A percentile compares a stretch with the other conserved stretches of the same genome.
Conservation (phyloP, 768 basidiomycete genomes). For the Termitomyces sp. region DNA sequence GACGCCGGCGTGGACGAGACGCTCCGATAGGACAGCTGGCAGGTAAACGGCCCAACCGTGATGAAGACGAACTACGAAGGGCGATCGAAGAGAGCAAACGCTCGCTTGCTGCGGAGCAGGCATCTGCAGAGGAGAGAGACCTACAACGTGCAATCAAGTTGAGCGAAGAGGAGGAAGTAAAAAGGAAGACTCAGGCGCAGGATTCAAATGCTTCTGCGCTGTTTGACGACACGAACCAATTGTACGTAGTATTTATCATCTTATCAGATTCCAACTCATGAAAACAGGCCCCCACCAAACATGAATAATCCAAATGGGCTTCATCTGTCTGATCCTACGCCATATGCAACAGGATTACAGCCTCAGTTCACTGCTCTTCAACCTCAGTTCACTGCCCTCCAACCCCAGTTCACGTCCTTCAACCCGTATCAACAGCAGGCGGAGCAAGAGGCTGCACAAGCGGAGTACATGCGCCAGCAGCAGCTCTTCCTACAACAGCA, state of each 20-base stretch:
- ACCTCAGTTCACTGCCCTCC: constrained; percentile 49
- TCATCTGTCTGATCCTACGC: constrained; percentile 59
- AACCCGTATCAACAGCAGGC: constrained; percentile 94
- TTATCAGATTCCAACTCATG: not conserved
- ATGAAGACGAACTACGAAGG: constrained; percentile 79
- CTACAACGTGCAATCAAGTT: constrained; percentile 77
- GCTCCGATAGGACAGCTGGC: constrained; percentile 16
- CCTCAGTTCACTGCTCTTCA: constrained; percentile 53
- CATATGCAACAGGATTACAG: constrained; percentile 54
- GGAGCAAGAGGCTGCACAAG: constrained; percentile 82
- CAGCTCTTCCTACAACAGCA: constrained; percentile 59
- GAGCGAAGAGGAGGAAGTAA: constrained; percentile 89
- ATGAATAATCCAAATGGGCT: constrained; percentile 48
- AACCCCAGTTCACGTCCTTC: constrained; percentile 88
- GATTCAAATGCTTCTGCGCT: constrained; percentile 70
- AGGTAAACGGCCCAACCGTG: constrained; percentile 36
- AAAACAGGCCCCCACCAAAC: constrained; percentile 25
- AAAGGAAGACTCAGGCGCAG: constrained; percentile 64
- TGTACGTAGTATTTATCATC: constrained; percentile 45
- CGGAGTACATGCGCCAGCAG: constrained; percentile 74
- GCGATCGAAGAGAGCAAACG: constrained; percentile 93
- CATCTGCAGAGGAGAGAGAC: constrained; percentile 77
- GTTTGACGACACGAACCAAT: constrained; percentile 84
- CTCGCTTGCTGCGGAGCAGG: constrained; percentile 66
- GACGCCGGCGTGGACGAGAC: constrained; percentile 25